Conservation (phyloP, 805 yeast genomes). For the Candida sanyiensis region DNA sequence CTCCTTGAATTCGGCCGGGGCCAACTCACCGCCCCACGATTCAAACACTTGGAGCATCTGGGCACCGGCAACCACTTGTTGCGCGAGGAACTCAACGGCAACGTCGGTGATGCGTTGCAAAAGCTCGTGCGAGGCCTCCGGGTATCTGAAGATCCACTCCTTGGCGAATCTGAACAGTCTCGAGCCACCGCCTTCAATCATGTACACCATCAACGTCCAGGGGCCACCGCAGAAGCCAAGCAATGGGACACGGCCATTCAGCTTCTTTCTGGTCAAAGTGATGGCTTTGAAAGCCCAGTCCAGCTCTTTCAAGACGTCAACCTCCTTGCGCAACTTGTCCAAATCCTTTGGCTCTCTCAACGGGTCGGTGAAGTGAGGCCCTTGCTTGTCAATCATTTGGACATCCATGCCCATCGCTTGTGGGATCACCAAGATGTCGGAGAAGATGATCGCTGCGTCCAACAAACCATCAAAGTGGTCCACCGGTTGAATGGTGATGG, state of each 20-base stretch:
- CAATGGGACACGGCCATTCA: conserved; percentile 87
- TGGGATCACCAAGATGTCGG: conserved; percentile 92
- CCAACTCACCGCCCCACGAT: conserved; percentile 96
- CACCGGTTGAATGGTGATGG: conserved; percentile 92
- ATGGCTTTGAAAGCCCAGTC: conserved; percentile 97
- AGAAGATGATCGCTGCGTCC: conserved; percentile 95
- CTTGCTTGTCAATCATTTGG: conserved; percentile 88
- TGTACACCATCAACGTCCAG: conserved; percentile 93
- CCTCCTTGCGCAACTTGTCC: conserved; percentile 48
- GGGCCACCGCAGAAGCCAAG: conserved; percentile 97
- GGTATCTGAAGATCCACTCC: conserved; percentile 83
- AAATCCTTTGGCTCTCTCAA: conserved; percentile 70
- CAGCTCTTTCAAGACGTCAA: conserved; percentile 69
- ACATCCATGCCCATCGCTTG: conserved; percentile 98
- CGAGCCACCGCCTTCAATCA: conserved; percentile 97
- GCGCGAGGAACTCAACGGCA: conserved; percentile 87
- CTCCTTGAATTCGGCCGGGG: conserved; percentile 81
- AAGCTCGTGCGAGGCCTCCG: conserved; percentile 63
- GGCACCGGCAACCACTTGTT: conserved; percentile 96
- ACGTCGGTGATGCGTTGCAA: conserved; percentile 78
- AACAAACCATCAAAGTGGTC: conserved; percentile 82
- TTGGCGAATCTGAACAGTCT: conserved; percentile 86
- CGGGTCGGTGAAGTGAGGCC: conserved; percentile 90
- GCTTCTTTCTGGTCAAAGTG: conserved; percentile 78
- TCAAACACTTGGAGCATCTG: conserved; percentile 97